Conservation (phyloP, 2,329 filamentous ascomycete genomes). For the Incumbomyces delicatus region DNA sequence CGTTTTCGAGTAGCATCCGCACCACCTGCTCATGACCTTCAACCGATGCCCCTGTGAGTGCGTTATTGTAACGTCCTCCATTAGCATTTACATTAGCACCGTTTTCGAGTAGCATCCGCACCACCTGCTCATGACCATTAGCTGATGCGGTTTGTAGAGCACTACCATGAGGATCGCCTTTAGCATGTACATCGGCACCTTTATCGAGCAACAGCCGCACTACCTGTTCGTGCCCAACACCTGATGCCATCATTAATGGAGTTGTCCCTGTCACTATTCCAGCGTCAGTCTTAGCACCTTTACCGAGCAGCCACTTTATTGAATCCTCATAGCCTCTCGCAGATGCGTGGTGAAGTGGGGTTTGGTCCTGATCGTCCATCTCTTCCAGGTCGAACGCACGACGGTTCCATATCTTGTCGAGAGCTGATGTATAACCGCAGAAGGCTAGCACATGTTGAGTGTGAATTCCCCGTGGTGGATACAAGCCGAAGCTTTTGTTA, state of each 20-base stretch:
- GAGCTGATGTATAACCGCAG: neutral
- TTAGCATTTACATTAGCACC: too few species aligned
- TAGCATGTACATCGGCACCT: slow-evolving; percentile 21
- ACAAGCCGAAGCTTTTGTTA: too few species aligned
- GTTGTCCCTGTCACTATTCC: slow-evolving; percentile 2
- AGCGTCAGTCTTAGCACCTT: slow-evolving; percentile 6
- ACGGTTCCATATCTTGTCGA: neutral
- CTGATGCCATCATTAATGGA: slow-evolving; percentile 12
- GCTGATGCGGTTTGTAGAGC: too few species aligned
- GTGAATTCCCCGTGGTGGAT: too few species aligned
- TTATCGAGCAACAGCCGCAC: slow-evolving; percentile 20
- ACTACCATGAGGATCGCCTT: too few species aligned
- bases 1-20: too few species aligned
- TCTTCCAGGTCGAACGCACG: neutral
- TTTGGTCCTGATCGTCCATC: neutral
- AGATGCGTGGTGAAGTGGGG: neutral
- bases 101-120: too few species aligned
- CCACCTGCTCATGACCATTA: too few species aligned
- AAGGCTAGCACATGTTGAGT: neutral
- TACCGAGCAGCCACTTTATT: slow-evolving; percentile 8
- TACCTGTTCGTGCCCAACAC: slow-evolving; percentile 5
- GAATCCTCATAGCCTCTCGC: neutral
- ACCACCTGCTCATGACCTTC: too few species aligned
- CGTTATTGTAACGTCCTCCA: too few species aligned
- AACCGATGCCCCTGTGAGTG: too few species aligned